Evolutionary conservation across 2,329 filamentous ascomycete genomes (phyloP).

Genomic region (Tolypocladium tundrense): DNA sequence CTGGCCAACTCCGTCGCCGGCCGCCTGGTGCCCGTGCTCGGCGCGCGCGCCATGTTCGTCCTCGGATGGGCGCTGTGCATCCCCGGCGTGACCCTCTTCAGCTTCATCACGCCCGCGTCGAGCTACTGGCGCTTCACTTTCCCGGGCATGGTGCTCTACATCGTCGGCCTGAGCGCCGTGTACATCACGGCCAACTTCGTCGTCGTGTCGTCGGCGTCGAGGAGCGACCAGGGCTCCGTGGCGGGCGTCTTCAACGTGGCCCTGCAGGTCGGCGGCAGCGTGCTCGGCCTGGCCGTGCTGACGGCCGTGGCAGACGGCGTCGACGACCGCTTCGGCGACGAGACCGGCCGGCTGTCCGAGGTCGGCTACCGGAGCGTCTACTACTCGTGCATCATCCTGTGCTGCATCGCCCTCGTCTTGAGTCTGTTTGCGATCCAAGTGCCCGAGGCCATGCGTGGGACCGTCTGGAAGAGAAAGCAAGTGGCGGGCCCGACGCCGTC

Average conservation of each 20-base stretch:
- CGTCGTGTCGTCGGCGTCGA: neutral
- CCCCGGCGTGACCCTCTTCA: constrained; percentile 2
- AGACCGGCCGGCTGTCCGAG: neutral
- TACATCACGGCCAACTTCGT: constrained; percentile 1
- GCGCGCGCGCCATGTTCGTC: constrained; percentile 1
- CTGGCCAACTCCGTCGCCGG: constrained; percentile 1
- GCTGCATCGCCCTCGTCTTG: neutral
- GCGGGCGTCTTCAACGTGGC: constrained; percentile 1
- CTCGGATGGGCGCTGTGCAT: constrained; percentile 2
- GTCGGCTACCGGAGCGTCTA: constrained; percentile 2
- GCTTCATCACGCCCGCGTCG: neutral
- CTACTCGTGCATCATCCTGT: constrained; percentile 1
- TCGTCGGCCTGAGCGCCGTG: neutral
- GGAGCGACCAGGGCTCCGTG: constrained; percentile 1
- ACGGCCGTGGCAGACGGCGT: constrained; percentile 1
- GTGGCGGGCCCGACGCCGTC: neutral
- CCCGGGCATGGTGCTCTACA: neutral
- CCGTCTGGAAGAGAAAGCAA: neutral
- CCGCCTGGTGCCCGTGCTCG: neutral
- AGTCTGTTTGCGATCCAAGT: neutral
- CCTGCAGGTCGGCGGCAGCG: constrained; percentile 1
- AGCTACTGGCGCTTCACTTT: constrained; percentile 2
- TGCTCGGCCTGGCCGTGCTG: neutral
- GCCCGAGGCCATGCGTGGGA: constrained; percentile 1
- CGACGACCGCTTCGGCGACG: neutral